Percentiles rank a stretch among this genome's conserved stretches.
Evolutionary conservation across 257 asterid species (phyloP).

Genomic region (Nicotiana undulata): DNA sequence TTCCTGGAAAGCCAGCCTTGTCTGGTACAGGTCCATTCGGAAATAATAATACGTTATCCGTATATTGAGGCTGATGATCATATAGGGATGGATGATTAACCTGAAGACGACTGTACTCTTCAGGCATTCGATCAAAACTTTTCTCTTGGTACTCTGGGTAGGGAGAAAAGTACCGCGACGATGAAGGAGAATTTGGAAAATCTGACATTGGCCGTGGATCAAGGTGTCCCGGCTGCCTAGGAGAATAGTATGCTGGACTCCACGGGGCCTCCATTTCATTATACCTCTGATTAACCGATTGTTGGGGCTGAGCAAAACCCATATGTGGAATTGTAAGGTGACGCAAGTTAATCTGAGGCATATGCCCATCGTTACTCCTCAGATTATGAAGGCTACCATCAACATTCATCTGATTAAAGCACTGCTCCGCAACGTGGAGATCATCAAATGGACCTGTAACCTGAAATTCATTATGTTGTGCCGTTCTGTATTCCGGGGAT

Average conservation of each 20-base stretch:
- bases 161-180: slow-evolving; percentile 50
- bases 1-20: slow-evolving; percentile 66
- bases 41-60: slow-evolving; percentile 47
- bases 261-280: slow-evolving; percentile 92
- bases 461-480: slow-evolving; percentile 41
- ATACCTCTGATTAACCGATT: slow-evolving; percentile 50
- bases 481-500: slow-evolving; percentile 65
- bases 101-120: slow-evolving; percentile 51
- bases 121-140: slow-evolving; percentile 49
- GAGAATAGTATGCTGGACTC: slow-evolving; percentile 95
- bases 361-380: slow-evolving; percentile 69
- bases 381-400: slow-evolving; percentile 65
- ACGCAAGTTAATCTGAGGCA: slow-evolving; percentile 61
- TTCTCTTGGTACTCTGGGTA: slow-evolving; percentile 53
- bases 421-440: slow-evolving; percentile 55
- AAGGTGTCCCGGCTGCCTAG: slow-evolving; percentile 54
- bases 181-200: slow-evolving; percentile 84
- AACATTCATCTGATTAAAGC: slow-evolving; percentile 58
- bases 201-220: slow-evolving; percentile 69
- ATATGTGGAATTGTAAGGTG: slow-evolving; percentile 67
- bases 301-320: slow-evolving; percentile 64
- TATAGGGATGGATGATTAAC: slow-evolving; percentile 34
- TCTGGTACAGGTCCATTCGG: slow-evolving; percentile 49
- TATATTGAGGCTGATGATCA: slow-evolving; percentile 56
- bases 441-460: slow-evolving; percentile 52